phyloP scores from a whole-genome alignment of 495 filamentous ascomycete genomes.

The Pseudevernia furfuracea region DNA sequence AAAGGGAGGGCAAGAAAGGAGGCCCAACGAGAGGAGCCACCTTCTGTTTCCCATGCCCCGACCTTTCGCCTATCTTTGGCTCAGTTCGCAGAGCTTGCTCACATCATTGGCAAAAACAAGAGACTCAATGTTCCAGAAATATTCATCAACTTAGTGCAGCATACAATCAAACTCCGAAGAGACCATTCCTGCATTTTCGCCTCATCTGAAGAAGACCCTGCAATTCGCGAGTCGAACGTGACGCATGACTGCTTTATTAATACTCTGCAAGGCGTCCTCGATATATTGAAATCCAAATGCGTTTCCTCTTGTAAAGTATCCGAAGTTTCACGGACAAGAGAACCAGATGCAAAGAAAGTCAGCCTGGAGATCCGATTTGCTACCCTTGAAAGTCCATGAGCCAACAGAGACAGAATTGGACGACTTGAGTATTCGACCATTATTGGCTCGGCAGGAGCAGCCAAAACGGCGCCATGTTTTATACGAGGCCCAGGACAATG shows the following conservation, averaged over 20 bases:
- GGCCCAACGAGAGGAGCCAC: background rate
- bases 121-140: background rate
- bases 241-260: constrained; percentile 31
- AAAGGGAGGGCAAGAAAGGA: constrained; percentile 10
- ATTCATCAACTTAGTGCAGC: background rate
- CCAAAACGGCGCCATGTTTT: constrained; percentile 17
- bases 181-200: background rate
- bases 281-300: constrained; percentile 24
- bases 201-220: background rate
- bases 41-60: background rate
- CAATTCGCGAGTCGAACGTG: constrained; percentile 10
- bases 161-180: constrained; percentile 10
- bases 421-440: background rate
- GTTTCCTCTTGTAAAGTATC: constrained; percentile 14
- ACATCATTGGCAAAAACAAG: background rate
- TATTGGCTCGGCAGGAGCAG: background rate
- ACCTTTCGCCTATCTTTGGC: constrained; percentile 1
- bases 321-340: background rate
- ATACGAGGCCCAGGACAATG: constrained; percentile 29
- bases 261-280: constrained; percentile 29
- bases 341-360: background rate
- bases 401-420: constrained; percentile 24
- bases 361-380: constrained; percentile 29
- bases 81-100: constrained; percentile 7
- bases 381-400: constrained; percentile 33